phyloP scores from a whole-genome alignment of 2,329 filamentous ascomycete species.

The Fusarium odoratissimum region DNA sequence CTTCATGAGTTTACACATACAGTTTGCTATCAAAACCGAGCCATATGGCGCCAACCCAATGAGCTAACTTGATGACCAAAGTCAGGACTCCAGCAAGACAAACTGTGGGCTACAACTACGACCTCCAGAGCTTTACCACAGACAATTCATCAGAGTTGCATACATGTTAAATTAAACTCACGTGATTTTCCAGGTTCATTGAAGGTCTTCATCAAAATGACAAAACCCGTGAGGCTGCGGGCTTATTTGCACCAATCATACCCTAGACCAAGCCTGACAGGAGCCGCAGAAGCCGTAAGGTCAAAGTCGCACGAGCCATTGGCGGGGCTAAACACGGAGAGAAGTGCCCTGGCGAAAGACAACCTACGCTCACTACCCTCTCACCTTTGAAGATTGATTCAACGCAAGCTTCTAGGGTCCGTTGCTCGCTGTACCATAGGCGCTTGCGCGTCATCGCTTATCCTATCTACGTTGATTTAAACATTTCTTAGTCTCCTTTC shows the following conservation, averaged over 20 bases:
- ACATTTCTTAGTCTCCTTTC: conserved; percentile 1
- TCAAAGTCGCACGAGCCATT: conserved; percentile 30
- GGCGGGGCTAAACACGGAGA: conserved; percentile 38
- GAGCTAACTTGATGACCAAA: neutral
- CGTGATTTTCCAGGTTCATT: conserved; percentile 16
- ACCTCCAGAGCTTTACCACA: neutral
- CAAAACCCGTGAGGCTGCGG: conserved; percentile 9
- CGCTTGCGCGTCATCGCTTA: neutral
- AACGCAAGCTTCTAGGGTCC: conserved; percentile 20
- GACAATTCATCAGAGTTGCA: neutral
- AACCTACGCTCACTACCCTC: conserved; percentile 14
- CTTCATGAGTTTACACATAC: neutral
- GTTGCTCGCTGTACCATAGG: conserved; percentile 2
- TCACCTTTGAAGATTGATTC: conserved; percentile 30
- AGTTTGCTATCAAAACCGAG: neutral
- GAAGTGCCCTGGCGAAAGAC: conserved; percentile 32
- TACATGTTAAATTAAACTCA: neutral
- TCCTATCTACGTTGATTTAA: neutral
- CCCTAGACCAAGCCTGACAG: conserved; percentile 12
- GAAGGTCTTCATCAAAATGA: neutral
- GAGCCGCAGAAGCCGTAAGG: conserved; percentile 35
- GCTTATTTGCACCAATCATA: conserved; percentile 37
- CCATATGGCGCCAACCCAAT: neutral
- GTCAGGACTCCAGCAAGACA: neutral
- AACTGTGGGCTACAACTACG: neutral